phyloP scores from a whole-genome alignment of 441 rosid species.

The Geranium incanum region DNA sequence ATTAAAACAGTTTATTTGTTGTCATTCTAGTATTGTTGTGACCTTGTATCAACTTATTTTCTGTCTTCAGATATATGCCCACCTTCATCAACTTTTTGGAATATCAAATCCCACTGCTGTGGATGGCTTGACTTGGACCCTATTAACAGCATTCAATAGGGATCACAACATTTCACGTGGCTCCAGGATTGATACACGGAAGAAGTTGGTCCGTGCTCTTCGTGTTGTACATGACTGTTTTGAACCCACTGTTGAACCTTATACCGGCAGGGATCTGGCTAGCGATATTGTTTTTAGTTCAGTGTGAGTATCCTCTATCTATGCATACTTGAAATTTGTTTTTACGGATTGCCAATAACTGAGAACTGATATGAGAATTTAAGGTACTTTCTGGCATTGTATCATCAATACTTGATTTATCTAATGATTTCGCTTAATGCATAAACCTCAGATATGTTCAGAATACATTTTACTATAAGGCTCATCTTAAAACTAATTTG shows the following conservation, averaged over 20 bases:
- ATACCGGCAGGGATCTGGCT: slow-evolving; percentile 34
- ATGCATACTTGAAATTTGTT: background rate
- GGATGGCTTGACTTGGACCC: slow-evolving; percentile 38
- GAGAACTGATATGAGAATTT: background rate
- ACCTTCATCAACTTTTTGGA: slow-evolving; percentile 36
- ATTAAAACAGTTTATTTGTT: background rate
- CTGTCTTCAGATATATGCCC: slow-evolving; percentile 28
- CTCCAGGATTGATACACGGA: slow-evolving; percentile 20
- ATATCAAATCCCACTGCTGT: slow-evolving; percentile 30
- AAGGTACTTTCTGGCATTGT: background rate
- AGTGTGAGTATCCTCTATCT: slow-evolving; percentile 23
- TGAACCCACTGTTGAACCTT: slow-evolving; percentile 33
- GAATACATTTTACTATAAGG: background rate
- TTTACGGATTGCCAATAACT: background rate
- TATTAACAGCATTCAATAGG: slow-evolving; percentile 28
- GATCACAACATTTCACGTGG: slow-evolving; percentile 24
- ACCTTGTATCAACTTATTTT: slow-evolving; percentile 8
- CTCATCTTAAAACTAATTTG: background rate
- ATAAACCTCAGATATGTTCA: background rate
- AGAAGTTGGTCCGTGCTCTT: slow-evolving; percentile 30
- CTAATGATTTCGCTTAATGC: background rate
- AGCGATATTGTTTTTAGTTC: slow-evolving; percentile 33
- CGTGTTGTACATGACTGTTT: slow-evolving; percentile 38
- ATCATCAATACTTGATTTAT: background rate
- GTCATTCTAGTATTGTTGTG: slow-evolving; percentile 9